A percentile compares a stretch with the other conserved stretches of the same genome.
Conservation (phyloP, 306 rosid species). For the Prunus salicina region DNA sequence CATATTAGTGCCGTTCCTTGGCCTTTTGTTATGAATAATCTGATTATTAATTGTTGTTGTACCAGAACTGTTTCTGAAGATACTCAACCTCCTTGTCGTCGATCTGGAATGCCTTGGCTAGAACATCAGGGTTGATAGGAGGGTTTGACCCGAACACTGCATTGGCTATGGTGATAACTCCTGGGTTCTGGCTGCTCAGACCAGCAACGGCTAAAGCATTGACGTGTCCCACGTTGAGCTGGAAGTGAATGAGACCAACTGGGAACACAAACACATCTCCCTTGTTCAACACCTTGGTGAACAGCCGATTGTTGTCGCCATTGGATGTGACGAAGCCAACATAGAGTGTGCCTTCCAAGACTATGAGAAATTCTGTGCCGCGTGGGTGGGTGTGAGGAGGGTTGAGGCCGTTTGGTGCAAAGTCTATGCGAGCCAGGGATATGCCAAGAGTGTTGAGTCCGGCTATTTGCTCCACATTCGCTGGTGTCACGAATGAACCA, state of each 20-base stretch:
- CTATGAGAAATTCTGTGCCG: background rate
- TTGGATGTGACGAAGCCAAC: slow-evolving; percentile 17
- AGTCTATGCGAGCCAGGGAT: background rate
- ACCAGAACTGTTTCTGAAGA: slow-evolving; percentile 18
- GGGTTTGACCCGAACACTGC: background rate
- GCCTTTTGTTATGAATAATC: no score
- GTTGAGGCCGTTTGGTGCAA: slow-evolving; percentile 2
- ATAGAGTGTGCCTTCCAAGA: slow-evolving; percentile 4
- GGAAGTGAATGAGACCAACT: slow-evolving; percentile 7
- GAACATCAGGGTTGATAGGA: background rate
- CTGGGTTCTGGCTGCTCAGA: slow-evolving; percentile 1
- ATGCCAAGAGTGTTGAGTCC: slow-evolving; percentile 15
- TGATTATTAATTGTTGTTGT: background rate
- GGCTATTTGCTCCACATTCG: background rate
- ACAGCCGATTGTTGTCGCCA: background rate
- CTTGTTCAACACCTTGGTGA: slow-evolving; percentile 1
- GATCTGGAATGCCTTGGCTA: slow-evolving; percentile 2
- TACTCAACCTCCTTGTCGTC: background rate
- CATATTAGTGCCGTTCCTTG: no score
- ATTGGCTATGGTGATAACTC: slow-evolving; percentile 10
- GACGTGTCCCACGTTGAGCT: background rate
- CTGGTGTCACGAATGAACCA: background rate
- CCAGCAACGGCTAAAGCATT: background rate
- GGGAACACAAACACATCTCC: slow-evolving; percentile 12
- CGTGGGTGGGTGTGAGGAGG: slow-evolving; percentile 14